Evolutionary conservation across 176 grass and related monocot genomes (phyloP), one percentile per base, ranked within the genome.

Genomic region (Olyra latifolia): DNA sequence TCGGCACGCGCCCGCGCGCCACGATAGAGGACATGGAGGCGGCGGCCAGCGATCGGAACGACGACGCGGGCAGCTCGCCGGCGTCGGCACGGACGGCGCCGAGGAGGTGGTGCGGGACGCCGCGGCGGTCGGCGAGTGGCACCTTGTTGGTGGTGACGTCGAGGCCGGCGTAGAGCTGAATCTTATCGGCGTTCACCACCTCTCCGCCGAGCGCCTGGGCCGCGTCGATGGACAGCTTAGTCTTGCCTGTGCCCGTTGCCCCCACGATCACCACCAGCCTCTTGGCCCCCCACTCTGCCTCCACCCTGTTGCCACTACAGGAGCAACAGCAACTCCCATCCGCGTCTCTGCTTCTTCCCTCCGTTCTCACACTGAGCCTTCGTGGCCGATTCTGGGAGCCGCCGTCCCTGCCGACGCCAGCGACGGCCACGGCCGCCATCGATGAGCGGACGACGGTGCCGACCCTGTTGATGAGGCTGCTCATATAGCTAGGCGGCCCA

Each of bases 91-190:
- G 81, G 32, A 97, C 55, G 8, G 88, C 86, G 25, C 94, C 94
- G 42, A 97, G 87, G 45, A 97, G 89, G 76, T 97, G 94, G 76
- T 97, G 94, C 29, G 57, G 72, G 24, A 97, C 87, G 40, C 94
- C 87, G 3, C 84, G 85, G 35, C 94, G 89, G 45, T 94, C 91
- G 14, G 66, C 42, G 39, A 54, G n/a, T 0, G 77, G 59, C 19
- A 97, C 85, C 87, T 97, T 97, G 76, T 97, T 97, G 35, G 94
- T 97, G 79, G 94, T 97, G 76, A 94, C 79, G 72, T 97, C 91
- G 13, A 97, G 94, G 24, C 91, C 89, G 2, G 59, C 39, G 72
- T 97, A 97, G 15, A 94, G 84, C 80, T 97, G 94, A 64, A 94
- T 97, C 85, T 97, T 97, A 57, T 97, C 94, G 65, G 94, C 82